These are phyloP conservation scores for Cryptomeria japonica DNA, from an alignment of 75 land plant genomes.

Conservation along the genomic window DNA sequence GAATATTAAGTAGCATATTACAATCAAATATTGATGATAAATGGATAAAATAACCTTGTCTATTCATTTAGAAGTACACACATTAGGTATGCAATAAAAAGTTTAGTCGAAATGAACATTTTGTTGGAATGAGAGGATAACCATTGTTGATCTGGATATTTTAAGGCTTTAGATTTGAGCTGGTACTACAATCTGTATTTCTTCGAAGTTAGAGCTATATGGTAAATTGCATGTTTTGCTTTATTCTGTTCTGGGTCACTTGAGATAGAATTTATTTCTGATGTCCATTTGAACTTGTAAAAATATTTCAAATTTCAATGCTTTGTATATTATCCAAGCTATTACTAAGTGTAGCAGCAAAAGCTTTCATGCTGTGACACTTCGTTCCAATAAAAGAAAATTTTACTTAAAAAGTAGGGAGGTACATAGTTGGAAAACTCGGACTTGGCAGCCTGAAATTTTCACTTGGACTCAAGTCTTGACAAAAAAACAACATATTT, in stretches of 20 bases:
- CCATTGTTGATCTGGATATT: background rate
- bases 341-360: background rate
- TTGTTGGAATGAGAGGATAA: background rate
- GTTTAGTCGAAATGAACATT: background rate
- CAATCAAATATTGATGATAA: background rate
- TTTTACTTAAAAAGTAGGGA: no score
- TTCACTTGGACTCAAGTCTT: no score
- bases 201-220: background rate
- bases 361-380: background rate
- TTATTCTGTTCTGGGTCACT: background rate
- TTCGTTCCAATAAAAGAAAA: no score
- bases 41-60: background rate
- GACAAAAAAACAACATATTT: no score
- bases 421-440: no score
- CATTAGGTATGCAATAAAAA: background rate
- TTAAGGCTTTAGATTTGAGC: background rate
- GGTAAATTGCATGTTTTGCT: background rate
- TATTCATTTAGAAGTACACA: background rate
- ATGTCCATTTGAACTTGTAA: background rate
- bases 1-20: background rate
- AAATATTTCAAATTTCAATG: background rate
- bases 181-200: background rate
- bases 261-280: background rate
- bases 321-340: no score
- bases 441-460: no score